A percentile compares a stretch with the other conserved stretches of the same genome.
phyloP scores from a whole-genome alignment of 495 filamentous ascomycete species.

The Aspergillus wentii region DNA sequence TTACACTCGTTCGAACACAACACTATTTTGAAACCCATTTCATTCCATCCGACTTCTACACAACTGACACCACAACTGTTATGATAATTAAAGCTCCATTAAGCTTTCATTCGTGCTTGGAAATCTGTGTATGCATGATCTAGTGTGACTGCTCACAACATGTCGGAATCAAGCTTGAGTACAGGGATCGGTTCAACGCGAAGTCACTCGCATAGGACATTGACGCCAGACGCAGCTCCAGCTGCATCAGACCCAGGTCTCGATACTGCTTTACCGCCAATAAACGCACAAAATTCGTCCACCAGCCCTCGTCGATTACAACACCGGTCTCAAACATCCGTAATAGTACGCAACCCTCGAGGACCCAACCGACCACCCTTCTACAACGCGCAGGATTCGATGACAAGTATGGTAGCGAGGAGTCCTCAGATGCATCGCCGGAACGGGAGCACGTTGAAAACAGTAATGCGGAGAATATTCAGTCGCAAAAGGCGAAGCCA shows the following conservation, averaged over 20 bases:
- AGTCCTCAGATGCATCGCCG: conserved; percentile 27
- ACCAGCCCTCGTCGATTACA: conserved; percentile 3
- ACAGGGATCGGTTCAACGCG: not conserved
- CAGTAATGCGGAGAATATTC: conserved; percentile 46
- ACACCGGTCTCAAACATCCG: not conserved
- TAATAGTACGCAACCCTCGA: not conserved
- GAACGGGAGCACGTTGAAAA: conserved; percentile 40
- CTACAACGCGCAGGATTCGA: not conserved
- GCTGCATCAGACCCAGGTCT: not conserved
- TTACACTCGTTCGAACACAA: too few species aligned
- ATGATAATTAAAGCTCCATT: too few species aligned
- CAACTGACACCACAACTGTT: too few species aligned
- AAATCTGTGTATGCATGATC: too few species aligned
- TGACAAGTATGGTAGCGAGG: conserved; percentile 5
- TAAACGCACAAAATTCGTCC: conserved; percentile 11
- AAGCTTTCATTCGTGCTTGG: too few species aligned
- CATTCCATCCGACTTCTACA: too few species aligned
- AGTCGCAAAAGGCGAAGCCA: conserved; percentile 38
- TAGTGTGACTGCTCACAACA: too few species aligned
- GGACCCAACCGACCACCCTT: conserved; percentile 1
- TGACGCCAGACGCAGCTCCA: too few species aligned
- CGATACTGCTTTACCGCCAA: conserved; percentile 23
- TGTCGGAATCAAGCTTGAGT: not conserved
- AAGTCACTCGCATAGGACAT: too few species aligned
- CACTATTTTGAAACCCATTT: too few species aligned